These are phyloP conservation scores for Mycena alexandri DNA, from an alignment of 768 basidiomycete species.

Conservation along the genomic window DNA sequence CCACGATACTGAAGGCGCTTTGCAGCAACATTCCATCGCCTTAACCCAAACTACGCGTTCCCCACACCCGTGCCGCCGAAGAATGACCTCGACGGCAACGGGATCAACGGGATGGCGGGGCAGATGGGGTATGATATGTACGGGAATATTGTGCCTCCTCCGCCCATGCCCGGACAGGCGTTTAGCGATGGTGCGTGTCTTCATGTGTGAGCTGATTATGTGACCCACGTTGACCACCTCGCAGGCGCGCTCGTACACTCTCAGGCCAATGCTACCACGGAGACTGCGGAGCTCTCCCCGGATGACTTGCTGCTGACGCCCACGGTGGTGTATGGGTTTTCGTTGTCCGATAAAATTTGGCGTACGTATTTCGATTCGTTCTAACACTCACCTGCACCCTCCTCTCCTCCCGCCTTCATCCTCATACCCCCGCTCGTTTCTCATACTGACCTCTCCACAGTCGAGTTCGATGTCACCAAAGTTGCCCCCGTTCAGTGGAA, in stretches of 20 bases:
- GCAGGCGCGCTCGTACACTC: slow-evolving; percentile 42
- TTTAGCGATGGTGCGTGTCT: slow-evolving; percentile 21
- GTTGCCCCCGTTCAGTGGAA: slow-evolving; percentile 69
- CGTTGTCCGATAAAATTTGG: slow-evolving; percentile 70
- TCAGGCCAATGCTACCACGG: slow-evolving; percentile 24
- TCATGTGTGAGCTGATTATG: not conserved
- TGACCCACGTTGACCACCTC: not conserved
- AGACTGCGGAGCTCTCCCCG: slow-evolving; percentile 53
- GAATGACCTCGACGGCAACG: slow-evolving; percentile 16
- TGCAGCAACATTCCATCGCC: slow-evolving; percentile 61
- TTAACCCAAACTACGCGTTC: slow-evolving; percentile 65
- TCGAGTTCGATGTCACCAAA: slow-evolving; percentile 71
- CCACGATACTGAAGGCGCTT: not conserved
- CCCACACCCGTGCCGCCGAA: slow-evolving; percentile 52
- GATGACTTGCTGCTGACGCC: slow-evolving; percentile 69
- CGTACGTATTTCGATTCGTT: slow-evolving; percentile 50
- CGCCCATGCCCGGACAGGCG: slow-evolving; percentile 21
- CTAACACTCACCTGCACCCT: no score
- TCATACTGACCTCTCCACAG: slow-evolving; percentile 45
- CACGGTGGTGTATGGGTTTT: slow-evolving; percentile 72
- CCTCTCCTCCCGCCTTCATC: no score
- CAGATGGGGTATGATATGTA: slow-evolving; percentile 36
- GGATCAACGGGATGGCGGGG: not conserved
- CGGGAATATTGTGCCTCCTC: slow-evolving; percentile 39
- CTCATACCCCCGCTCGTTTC: not conserved